These are phyloP conservation scores for Phylloporus arenicola DNA, from an alignment of 768 basidiomycete genomes.

Conservation along the genomic window DNA sequence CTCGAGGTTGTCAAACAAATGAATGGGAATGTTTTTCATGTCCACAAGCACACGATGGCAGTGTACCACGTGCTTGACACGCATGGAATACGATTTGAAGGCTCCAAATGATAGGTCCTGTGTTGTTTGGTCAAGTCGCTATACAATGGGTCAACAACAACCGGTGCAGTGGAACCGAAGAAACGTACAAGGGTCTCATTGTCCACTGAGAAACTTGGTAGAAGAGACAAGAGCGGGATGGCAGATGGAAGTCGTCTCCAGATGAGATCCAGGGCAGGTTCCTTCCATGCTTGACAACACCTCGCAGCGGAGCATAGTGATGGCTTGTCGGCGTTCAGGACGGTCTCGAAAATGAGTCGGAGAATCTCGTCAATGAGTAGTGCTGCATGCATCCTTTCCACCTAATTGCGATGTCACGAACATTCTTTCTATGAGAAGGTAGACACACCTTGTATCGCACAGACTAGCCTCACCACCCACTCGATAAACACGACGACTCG, in stretches of 20 bases:
- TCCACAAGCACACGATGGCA: conserved; percentile 14
- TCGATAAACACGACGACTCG: not conserved
- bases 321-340: conserved; percentile 23
- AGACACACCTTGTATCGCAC: conserved; percentile 5
- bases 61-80: conserved; percentile 22
- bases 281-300: conserved; percentile 43
- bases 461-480: not conserved
- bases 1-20: conserved; percentile 12
- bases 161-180: not conserved
- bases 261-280: conserved; percentile 43
- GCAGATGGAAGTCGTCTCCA: conserved; percentile 42
- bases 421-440: not conserved
- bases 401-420: not conserved
- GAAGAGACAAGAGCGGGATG: conserved; percentile 37
- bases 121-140: conserved; percentile 10
- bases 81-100: conserved; percentile 21
- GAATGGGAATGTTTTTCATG: not conserved
- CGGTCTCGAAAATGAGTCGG: conserved; percentile 36
- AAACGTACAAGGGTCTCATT: conserved; percentile 11
- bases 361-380: conserved; percentile 49
- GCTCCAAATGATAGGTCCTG: not conserved
- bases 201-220: conserved; percentile 16
- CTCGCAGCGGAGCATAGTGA: conserved; percentile 36
- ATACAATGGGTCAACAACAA: not conserved
- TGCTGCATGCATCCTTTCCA: conserved; percentile 36